These are phyloP conservation scores for Pichia sp. DNA, from an alignment of 1,139 yeast genomes.

Conservation along the genomic window DNA sequence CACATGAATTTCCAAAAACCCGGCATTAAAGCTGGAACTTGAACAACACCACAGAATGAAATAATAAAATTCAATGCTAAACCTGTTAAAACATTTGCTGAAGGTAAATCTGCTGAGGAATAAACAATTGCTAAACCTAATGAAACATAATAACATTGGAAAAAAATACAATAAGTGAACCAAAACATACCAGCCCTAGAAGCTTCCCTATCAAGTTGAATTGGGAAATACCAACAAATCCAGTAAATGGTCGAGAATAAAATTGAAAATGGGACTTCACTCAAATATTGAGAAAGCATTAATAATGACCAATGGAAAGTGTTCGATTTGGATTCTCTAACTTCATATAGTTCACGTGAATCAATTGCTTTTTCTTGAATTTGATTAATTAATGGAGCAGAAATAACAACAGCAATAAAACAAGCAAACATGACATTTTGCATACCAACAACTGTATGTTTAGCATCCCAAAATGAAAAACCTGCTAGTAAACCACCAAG, in stretches of 20 bases:
- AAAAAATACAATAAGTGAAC: slow-evolving; percentile 45
- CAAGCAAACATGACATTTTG: slow-evolving; percentile 49
- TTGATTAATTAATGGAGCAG: slow-evolving; percentile 51
- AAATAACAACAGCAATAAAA: slow-evolving; percentile 42
- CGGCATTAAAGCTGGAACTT: slow-evolving; percentile 49
- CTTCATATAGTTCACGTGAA: slow-evolving; percentile 52
- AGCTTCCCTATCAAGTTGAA: slow-evolving; percentile 39
- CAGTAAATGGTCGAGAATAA: slow-evolving; percentile 47
- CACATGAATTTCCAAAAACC: slow-evolving; percentile 70
- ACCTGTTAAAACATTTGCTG: slow-evolving; percentile 52
- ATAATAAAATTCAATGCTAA: slow-evolving; percentile 48
- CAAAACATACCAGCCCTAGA: slow-evolving; percentile 47
- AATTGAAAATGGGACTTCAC: slow-evolving; percentile 52
- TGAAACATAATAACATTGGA: slow-evolving; percentile 48
- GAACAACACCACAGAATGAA: slow-evolving; percentile 58
- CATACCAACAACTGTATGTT: slow-evolving; percentile 41
- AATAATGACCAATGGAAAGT: slow-evolving; percentile 63
- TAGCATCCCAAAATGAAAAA: slow-evolving; percentile 25
- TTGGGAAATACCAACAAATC: slow-evolving; percentile 51
- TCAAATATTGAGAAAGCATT: slow-evolving; percentile 44
- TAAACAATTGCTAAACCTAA: slow-evolving; percentile 49
- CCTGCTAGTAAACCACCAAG: slow-evolving; percentile 45
- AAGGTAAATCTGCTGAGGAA: slow-evolving; percentile 52
- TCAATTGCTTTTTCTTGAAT: slow-evolving; percentile 49
- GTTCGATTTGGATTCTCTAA: slow-evolving; percentile 57